These are phyloP conservation scores for Eragrostis curvula DNA, from an alignment of 176 grass and related monocot species.

Conservation along the genomic window DNA sequence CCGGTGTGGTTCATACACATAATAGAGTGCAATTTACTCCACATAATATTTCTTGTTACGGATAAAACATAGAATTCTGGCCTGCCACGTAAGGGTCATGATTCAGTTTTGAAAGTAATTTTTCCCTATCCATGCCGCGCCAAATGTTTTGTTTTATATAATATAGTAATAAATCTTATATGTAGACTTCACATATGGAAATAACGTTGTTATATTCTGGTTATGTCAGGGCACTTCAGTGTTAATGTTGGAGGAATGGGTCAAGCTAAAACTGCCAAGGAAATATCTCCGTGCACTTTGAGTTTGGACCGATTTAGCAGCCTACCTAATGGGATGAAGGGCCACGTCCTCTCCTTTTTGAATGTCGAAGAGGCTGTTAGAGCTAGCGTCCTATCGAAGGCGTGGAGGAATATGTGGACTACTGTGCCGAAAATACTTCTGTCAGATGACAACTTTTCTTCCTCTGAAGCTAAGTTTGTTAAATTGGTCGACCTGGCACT, in stretches of 20 bases:
- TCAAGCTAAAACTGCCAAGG: not conserved
- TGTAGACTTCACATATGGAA: not conserved
- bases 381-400: slow-evolving; percentile 13
- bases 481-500: not conserved
- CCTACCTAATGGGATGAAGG: slow-evolving; percentile 5
- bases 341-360: slow-evolving; percentile 2
- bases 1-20: too few relatives aligned
- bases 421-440: slow-evolving; percentile 1
- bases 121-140: too few relatives aligned
- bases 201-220: not conserved
- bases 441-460: not conserved
- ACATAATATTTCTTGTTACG: too few relatives aligned
- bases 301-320: not conserved
- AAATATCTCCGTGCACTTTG: not conserved
- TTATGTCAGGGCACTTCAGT: not conserved
- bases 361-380: slow-evolving; percentile 5
- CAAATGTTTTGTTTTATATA: not conserved
- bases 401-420: slow-evolving; percentile 18
- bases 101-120: too few relatives aligned
- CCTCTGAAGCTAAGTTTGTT: slow-evolving; percentile 1
- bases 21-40: too few relatives aligned
- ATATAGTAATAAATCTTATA: not conserved
- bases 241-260: not conserved
- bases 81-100: too few relatives aligned
- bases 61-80: too few relatives aligned